Percentiles rank a stretch among this genome's conserved stretches.
These are phyloP conservation scores for Eutypa lata DNA, from an alignment of 2,329 filamentous ascomycete species.

Conservation along the genomic window DNA sequence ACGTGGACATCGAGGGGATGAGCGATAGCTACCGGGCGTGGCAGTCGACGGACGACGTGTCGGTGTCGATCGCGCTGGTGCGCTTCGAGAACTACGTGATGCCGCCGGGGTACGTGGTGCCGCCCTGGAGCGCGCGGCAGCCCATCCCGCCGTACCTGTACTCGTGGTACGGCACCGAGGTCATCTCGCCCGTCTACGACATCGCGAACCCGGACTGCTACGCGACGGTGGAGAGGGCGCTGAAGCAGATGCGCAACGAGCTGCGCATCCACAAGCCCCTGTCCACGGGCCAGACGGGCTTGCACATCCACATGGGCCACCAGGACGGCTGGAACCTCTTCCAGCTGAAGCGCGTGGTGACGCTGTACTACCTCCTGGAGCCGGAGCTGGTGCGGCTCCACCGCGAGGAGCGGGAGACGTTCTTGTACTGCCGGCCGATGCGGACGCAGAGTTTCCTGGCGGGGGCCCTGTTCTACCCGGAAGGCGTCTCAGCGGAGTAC, in stretches of 20 bases:
- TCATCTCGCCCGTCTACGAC: conserved; percentile 15
- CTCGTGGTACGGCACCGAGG: conserved; percentile 6
- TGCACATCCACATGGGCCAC: conserved; percentile 21
- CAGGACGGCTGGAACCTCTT: conserved; percentile 16
- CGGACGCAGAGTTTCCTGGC: neutral
- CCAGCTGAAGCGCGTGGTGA: conserved; percentile 20
- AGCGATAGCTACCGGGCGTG: neutral
- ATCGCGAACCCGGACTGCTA: conserved; percentile 8
- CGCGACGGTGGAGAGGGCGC: conserved; percentile 5
- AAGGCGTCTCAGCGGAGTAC: no score
- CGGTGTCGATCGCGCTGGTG: neutral
- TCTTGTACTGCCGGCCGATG: neutral
- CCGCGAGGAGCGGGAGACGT: conserved; percentile 5
- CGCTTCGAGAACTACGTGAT: neutral
- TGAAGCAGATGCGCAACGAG: conserved; percentile 9
- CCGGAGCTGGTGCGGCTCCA: conserved; percentile 13
- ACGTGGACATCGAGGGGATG: neutral
- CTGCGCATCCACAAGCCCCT: conserved; percentile 21
- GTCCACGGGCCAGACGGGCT: neutral
- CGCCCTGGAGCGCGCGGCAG: neutral
- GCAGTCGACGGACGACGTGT: neutral
- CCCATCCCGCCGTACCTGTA: neutral
- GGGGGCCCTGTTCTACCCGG: neutral
- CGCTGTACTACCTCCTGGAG: conserved; percentile 16
- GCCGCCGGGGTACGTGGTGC: neutral